Conservation (phyloP, 352 stramenopile genomes). For the Phytophthora megakarya region DNA sequence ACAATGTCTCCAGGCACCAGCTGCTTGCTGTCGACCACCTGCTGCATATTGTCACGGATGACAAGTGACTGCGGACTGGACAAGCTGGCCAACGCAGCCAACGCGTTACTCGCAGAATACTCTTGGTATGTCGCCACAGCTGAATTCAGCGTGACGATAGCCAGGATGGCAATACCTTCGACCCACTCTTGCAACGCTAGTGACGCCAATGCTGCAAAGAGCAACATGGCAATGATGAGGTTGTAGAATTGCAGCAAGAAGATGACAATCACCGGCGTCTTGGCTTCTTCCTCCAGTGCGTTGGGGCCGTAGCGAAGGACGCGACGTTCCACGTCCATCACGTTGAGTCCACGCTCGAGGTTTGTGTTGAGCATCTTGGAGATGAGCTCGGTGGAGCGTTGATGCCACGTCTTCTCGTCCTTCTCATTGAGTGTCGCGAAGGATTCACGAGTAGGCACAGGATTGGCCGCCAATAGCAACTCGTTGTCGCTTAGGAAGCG, state of each 20-base stretch:
- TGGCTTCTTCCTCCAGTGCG: slow-evolving; percentile 64
- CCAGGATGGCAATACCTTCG: slow-evolving; percentile 72
- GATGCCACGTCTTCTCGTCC: slow-evolving; percentile 61
- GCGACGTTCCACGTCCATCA: slow-evolving; percentile 46
- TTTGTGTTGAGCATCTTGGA: slow-evolving; percentile 59
- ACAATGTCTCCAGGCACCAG: slow-evolving; percentile 87
- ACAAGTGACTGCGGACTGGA: slow-evolving; percentile 70
- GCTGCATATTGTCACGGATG: slow-evolving; percentile 62
- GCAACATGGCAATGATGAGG: slow-evolving; percentile 70
- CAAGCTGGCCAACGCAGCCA: slow-evolving; percentile 63
- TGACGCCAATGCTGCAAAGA: slow-evolving; percentile 62
- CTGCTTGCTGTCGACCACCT: slow-evolving; percentile 67
- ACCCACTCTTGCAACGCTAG: slow-evolving; percentile 66
- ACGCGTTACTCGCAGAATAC: slow-evolving; percentile 61
- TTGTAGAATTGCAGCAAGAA: slow-evolving; percentile 86
- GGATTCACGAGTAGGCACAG: slow-evolving; percentile 48
- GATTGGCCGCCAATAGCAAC: slow-evolving; percentile 56
- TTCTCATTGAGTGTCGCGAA: slow-evolving; percentile 60
- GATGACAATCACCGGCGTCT: slow-evolving; percentile 59
- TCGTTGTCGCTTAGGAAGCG: slow-evolving; percentile 72
- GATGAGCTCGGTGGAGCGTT: slow-evolving; percentile 49
- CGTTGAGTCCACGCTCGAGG: slow-evolving; percentile 50
- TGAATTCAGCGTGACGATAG: slow-evolving; percentile 71
- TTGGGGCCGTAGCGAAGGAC: slow-evolving; percentile 59
- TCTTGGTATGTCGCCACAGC: slow-evolving; percentile 69